A percentile compares a stretch with the other conserved stretches of the same genome.
phyloP scores from a whole-genome alignment of 345 rosid species.

The Gossypium sturtianum region DNA sequence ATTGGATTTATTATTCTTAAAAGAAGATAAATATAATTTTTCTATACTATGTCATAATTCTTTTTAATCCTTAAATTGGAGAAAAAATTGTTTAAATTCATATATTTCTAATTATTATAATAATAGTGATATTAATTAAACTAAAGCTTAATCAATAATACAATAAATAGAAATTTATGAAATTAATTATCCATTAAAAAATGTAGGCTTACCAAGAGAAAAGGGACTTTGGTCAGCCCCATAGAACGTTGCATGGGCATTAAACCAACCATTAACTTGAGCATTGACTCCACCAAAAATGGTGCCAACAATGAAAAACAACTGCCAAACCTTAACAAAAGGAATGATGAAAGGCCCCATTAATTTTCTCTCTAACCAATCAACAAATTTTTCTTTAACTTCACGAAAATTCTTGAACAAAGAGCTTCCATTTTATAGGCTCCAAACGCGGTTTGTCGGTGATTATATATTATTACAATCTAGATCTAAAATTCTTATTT shows the following conservation, averaged over 20 bases:
- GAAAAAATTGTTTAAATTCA: no score
- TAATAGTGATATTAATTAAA: no score
- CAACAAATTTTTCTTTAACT: background rate
- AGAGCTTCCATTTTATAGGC: conserved; percentile 8
- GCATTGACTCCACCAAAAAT: conserved; percentile 15
- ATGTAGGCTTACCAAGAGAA: conserved; percentile 50
- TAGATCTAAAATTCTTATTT: background rate
- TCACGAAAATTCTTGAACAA: background rate
- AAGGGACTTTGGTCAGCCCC: conserved; percentile 69
- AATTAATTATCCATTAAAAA: background rate
- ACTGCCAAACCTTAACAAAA: conserved; percentile 11
- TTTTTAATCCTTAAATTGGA: no score
- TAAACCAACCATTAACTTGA: conserved; percentile 34
- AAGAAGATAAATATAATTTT: no score
- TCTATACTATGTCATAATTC: no score
- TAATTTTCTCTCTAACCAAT: conserved; percentile 1
- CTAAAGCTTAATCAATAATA: no score
- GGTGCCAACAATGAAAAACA: conserved; percentile 3
- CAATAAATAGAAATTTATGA: background rate
- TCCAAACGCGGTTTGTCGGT: conserved; percentile 12
- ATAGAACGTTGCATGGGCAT: conserved; percentile 68
- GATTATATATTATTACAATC: conserved; percentile 3
- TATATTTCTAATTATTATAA: no score
- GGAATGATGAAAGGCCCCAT: conserved; percentile 5
- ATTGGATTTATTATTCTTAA: no score